Conservation (phyloP, 163 green algal genomes). For the Chlorella variabilis region DNA sequence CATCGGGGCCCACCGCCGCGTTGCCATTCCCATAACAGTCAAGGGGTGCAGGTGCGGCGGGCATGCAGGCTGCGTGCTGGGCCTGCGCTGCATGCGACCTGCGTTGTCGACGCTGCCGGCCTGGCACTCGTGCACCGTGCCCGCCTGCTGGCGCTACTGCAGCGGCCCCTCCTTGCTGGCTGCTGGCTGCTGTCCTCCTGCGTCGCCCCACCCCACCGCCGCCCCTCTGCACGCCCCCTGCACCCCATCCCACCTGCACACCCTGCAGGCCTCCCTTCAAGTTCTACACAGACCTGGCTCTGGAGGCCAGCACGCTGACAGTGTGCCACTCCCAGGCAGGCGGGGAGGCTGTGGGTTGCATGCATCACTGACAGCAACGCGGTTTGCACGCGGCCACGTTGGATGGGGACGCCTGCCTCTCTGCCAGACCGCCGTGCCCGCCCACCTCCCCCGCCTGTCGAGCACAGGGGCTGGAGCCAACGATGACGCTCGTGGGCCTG, state of each 20-base stretch:
- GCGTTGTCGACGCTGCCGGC: not conserved
- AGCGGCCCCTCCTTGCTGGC: no score
- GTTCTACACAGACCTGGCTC: constrained; percentile 56
- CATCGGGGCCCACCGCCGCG: constrained; percentile 39
- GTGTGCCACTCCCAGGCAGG: constrained; percentile 33
- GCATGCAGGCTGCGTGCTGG: not conserved
- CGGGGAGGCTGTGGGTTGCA: no score
- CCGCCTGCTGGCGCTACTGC: no score
- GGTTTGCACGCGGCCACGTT: no score
- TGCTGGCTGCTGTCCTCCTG: no score
- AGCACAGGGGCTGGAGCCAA: constrained; percentile 61
- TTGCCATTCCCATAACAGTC: constrained; percentile 19
- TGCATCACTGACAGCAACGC: no score
- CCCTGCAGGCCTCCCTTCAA: constrained; percentile 54
- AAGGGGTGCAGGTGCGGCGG: constrained; percentile 31
- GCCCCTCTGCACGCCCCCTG: not conserved
- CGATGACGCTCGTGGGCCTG: constrained; percentile 48
- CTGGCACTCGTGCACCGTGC: no score
- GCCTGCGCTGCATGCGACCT: no score
- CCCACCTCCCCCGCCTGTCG: not conserved
- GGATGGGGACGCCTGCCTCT: not conserved
- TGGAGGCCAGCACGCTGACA: not conserved
- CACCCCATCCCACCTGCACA: not conserved
- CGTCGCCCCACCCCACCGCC: no score
- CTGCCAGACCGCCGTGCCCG: not conserved